A percentile compares a stretch with the other conserved stretches of the same genome.
These are phyloP conservation scores for Phoma sp. DNA, from an alignment of 2,329 filamentous ascomycete genomes.

Conservation along the genomic window DNA sequence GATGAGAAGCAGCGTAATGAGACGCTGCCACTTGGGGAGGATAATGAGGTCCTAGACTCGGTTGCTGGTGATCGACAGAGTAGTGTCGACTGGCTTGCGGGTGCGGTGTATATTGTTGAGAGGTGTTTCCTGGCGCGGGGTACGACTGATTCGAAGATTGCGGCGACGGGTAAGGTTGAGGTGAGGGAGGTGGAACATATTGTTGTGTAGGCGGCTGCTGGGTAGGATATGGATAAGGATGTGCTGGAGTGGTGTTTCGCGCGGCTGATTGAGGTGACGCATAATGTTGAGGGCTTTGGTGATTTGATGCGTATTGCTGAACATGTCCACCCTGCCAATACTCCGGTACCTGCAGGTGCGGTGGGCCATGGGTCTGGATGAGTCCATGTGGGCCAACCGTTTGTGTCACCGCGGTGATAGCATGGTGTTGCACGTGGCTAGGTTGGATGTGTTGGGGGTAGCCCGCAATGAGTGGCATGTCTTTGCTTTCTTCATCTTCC, in stretches of 20 bases:
- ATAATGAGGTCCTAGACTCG: slow-evolving; percentile 28
- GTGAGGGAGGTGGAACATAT: slow-evolving; percentile 35
- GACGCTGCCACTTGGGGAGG: slow-evolving; percentile 21
- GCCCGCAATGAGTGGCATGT: slow-evolving; percentile 38
- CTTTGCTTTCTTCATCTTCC: slow-evolving; percentile 48
- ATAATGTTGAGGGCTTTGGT: slow-evolving; percentile 38
- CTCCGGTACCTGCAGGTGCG: slow-evolving; percentile 41
- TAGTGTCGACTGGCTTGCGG: slow-evolving; percentile 29
- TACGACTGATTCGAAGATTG: slow-evolving; percentile 31
- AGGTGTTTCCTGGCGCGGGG: slow-evolving; percentile 6
- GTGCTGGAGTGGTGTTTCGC: slow-evolving; percentile 26
- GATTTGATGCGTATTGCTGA: slow-evolving; percentile 32
- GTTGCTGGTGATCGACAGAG: slow-evolving; percentile 28
- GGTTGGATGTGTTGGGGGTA: slow-evolving; percentile 41
- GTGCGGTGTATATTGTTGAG: slow-evolving; percentile 20
- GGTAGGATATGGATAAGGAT: slow-evolving; percentile 31
- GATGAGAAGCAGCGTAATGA: slow-evolving; percentile 32
- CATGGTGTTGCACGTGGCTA: slow-evolving; percentile 39
- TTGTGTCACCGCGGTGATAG: slow-evolving; percentile 29
- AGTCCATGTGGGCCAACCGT: slow-evolving; percentile 32
- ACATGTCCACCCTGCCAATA: slow-evolving; percentile 41
- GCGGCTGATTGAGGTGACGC: slow-evolving; percentile 27
- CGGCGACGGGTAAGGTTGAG: slow-evolving; percentile 37
- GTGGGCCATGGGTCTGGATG: slow-evolving; percentile 34
- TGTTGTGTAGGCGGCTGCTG: slow-evolving; percentile 32